Evolutionary conservation across 139 green algal species (phyloP).

Genomic region (Diplosphaera chodatii): DNA sequence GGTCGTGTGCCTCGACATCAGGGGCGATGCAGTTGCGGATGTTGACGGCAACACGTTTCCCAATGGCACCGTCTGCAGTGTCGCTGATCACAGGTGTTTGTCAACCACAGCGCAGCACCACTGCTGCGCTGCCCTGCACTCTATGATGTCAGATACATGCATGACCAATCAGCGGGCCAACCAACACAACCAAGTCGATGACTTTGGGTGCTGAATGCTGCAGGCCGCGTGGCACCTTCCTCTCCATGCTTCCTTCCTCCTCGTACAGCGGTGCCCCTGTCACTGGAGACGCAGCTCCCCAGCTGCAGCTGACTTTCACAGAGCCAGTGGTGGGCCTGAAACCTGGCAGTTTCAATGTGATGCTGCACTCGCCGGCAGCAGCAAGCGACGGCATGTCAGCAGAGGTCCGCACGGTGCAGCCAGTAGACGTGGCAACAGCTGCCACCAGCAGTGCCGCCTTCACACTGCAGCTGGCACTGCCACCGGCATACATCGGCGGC

Average conservation of each 20-base stretch:
- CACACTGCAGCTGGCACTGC: slow-evolving; percentile 13
- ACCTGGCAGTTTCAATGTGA: slow-evolving; percentile 6
- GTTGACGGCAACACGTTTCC: slow-evolving; percentile 21
- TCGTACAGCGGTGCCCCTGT: neutral
- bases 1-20: slow-evolving; percentile 13
- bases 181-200: too few relatives aligned
- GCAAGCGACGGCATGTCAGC: neutral
- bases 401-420: slow-evolving; percentile 6
- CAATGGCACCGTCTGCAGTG: slow-evolving; percentile 6
- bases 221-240: neutral
- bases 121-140: too few relatives aligned
- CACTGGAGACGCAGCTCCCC: neutral
- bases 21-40: slow-evolving; percentile 5
- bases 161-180: too few relatives aligned
- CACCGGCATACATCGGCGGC: slow-evolving; percentile 7
- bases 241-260: neutral
- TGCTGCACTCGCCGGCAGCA: neutral
- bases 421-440: neutral
- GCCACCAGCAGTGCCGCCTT: slow-evolving; percentile 3
- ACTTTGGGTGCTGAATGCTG: too few relatives aligned
- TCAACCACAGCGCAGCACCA: too few relatives aligned
- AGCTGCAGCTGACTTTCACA: slow-evolving; percentile 12
- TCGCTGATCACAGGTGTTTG: slow-evolving; percentile 20
- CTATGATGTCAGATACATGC: too few relatives aligned
- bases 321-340: slow-evolving; percentile 14